A percentile compares a stretch with the other conserved stretches of the same genome.
Evolutionary conservation across 2,329 filamentous ascomycete genomes (phyloP).

Genomic region (Myriosclerotinia duriaeana): DNA sequence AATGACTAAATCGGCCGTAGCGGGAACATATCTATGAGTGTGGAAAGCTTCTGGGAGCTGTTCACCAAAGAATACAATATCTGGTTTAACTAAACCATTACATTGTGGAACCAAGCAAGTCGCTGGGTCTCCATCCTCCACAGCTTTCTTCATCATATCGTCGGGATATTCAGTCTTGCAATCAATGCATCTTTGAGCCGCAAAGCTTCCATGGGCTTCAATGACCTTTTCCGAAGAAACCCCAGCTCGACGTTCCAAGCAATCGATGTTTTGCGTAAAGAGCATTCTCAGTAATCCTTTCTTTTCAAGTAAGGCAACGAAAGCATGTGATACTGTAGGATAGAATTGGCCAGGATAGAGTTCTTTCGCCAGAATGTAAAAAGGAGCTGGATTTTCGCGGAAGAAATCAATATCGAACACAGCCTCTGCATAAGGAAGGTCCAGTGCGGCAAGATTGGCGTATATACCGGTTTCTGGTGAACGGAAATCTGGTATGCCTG

Average conservation of each 20-base stretch:
- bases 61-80: slow-evolving; percentile 85
- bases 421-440: slow-evolving; percentile 85
- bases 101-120: slow-evolving; percentile 63
- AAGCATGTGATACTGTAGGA: slow-evolving; percentile 87
- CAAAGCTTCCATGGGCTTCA: slow-evolving; percentile 95
- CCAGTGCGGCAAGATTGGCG: slow-evolving; percentile 80
- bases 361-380: slow-evolving; percentile 89
- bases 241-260: slow-evolving; percentile 82
- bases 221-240: slow-evolving; percentile 79
- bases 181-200: slow-evolving; percentile 85
- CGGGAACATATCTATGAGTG: slow-evolving; percentile 53
- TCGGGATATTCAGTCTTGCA: slow-evolving; percentile 73
- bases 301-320: slow-evolving; percentile 76
- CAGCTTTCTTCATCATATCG: slow-evolving; percentile 68
- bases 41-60: slow-evolving; percentile 65
- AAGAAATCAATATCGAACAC: slow-evolving; percentile 95
- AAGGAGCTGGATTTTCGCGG: slow-evolving; percentile 76
- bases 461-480: slow-evolving; percentile 93
- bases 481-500: slow-evolving; percentile 86
- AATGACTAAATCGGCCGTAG: slow-evolving; percentile 72
- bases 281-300: slow-evolving; percentile 79
- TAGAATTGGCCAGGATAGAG: slow-evolving; percentile 87
- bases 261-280: slow-evolving; percentile 98
- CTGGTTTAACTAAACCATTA: slow-evolving; percentile 73
- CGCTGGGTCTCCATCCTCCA: slow-evolving; percentile 68